Conservation (phyloP, 192 early-diverging fungal species). For the Coemansia sp. region DNA sequence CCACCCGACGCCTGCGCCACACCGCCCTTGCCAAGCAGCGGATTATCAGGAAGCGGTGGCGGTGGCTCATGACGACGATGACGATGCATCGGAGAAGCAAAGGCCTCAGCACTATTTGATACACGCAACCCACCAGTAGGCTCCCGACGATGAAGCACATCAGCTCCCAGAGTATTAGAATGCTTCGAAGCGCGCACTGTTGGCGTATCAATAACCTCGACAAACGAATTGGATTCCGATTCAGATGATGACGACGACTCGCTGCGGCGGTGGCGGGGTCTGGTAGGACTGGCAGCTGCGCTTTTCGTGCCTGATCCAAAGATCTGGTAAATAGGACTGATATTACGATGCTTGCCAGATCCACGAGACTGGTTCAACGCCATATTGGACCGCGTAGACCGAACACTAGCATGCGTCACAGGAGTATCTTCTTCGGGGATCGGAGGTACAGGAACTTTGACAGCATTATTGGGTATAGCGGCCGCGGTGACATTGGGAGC, state of each 20-base stretch:
- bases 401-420: neutral
- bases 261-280: neutral
- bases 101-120: conserved; percentile 33
- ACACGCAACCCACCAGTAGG: conserved; percentile 3
- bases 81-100: neutral
- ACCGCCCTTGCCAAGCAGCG: neutral
- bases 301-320: conserved; percentile 6
- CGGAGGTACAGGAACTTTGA: neutral
- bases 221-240: conserved; percentile 33
- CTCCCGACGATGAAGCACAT: neutral
- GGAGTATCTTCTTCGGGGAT: conserved; percentile 1
- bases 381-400: conserved; percentile 6
- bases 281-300: conserved; percentile 9
- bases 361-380: neutral
- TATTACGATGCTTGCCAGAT: neutral
- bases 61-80: neutral
- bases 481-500: neutral
- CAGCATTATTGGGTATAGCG: neutral
- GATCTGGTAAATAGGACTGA: conserved; percentile 7
- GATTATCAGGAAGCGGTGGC: conserved; percentile 1
- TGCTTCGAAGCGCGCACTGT: conserved; percentile 5
- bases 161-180: neutral
- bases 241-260: neutral
- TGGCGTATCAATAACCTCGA: conserved; percentile 22
- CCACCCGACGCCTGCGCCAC: conserved; percentile 4